phyloP scores from a whole-genome alignment of 2,329 filamentous ascomycete species.

The Curvularia sp. region DNA sequence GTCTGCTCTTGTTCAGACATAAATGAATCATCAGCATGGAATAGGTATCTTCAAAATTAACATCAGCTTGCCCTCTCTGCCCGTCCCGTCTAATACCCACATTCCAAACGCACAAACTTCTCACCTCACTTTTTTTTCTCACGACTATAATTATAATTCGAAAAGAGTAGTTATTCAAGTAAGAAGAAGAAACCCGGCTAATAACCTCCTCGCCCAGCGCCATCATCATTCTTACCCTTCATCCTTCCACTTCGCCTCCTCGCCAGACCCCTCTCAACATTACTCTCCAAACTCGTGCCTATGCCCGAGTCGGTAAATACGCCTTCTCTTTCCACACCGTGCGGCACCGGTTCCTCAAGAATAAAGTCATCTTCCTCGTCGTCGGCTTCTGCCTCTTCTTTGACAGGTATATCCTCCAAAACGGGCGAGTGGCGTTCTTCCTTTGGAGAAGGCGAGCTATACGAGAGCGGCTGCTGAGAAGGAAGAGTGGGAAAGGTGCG shows the following conservation, averaged over 20 bases:
- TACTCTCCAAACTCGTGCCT: conserved; percentile 57
- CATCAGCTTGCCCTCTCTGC: neutral
- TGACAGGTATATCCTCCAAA: conserved; percentile 32
- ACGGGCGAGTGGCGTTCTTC: conserved; percentile 24
- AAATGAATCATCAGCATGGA: neutral
- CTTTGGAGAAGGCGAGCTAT: conserved; percentile 36
- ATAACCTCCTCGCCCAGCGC: neutral
- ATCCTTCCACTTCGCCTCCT: conserved; percentile 23
- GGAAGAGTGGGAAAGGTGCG: conserved; percentile 59
- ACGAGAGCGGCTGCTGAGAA: conserved; percentile 53
- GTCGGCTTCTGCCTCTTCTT: conserved; percentile 51
- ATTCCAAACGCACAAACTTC: neutral
- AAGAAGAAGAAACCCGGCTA: neutral
- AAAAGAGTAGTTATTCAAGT: too few relatives aligned
- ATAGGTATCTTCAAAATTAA: neutral
- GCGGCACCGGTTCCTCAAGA: conserved; percentile 42
- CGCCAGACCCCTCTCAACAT: conserved; percentile 24
- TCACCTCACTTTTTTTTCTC: neutral
- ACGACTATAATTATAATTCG: neutral
- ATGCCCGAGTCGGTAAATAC: conserved; percentile 54
- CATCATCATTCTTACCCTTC: neutral
- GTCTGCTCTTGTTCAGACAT: neutral
- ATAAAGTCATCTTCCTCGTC: conserved; percentile 57
- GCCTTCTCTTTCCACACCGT: conserved; percentile 14
- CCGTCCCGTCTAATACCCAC: neutral